Evolutionary conservation across 257 asterid species (phyloP).

Genomic region (Primulina eburnea): DNA sequence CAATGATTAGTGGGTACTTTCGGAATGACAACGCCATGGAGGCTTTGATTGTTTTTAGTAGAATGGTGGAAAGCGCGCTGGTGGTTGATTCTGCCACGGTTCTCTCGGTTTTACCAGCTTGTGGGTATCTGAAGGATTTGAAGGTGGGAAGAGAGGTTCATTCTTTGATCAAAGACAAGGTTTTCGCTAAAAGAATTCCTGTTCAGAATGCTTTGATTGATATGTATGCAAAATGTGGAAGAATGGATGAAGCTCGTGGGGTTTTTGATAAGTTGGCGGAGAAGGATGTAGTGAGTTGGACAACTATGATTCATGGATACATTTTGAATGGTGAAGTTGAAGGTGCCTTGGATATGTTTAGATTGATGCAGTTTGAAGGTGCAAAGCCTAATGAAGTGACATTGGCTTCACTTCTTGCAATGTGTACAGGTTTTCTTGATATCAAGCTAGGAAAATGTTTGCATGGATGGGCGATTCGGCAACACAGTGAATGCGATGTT

Average conservation of each 20-base stretch:
- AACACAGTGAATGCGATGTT: conserved; percentile 57
- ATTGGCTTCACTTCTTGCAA: conserved; percentile 67
- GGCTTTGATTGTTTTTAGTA: conserved; percentile 51
- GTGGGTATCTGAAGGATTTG: conserved; percentile 61
- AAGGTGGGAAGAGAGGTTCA: conserved; percentile 62
- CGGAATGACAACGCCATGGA: conserved; percentile 50
- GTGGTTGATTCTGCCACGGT: conserved; percentile 72
- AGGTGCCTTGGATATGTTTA: conserved; percentile 54
- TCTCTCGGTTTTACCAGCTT: conserved; percentile 80
- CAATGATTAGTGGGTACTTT: conserved; percentile 81
- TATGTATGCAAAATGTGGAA: conserved; percentile 80
- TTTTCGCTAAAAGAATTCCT: conserved; percentile 44
- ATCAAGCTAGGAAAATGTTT: conserved; percentile 77
- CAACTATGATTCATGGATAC: conserved; percentile 76
- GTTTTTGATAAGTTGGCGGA: conserved; percentile 57
- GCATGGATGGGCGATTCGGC: conserved; percentile 87
- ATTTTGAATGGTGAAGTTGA: conserved; percentile 38
- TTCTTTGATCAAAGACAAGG: conserved; percentile 43
- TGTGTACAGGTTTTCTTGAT: conserved; percentile 49
- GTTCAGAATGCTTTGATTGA: conserved; percentile 74
- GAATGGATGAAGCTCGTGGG: conserved; percentile 54
- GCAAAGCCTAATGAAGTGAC: conserved; percentile 82
- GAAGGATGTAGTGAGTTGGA: conserved; percentile 86
- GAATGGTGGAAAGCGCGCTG: conserved; percentile 48
- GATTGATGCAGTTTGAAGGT: conserved; percentile 71